These are phyloP conservation scores for Ceriops tagal DNA, from an alignment of 345 rosid species.

Conservation along the genomic window DNA sequence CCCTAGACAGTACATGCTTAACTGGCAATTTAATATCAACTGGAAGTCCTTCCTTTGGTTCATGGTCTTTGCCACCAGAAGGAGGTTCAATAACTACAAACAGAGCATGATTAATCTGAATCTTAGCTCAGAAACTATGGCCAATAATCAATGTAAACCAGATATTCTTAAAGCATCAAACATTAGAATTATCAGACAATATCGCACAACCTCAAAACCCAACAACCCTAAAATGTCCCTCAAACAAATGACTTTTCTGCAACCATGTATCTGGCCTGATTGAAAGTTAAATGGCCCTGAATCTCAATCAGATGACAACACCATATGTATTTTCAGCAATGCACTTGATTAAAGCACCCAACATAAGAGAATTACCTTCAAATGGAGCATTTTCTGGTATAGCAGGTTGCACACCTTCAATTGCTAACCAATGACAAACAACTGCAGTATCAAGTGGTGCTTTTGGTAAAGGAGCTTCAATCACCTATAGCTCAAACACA, in stretches of 20 bases:
- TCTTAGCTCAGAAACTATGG: no score
- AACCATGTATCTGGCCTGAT: not conserved
- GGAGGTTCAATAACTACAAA: conserved; percentile 60
- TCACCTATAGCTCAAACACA: conserved; percentile 49
- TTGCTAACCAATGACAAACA: conserved; percentile 94
- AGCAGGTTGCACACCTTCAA: conserved; percentile 95
- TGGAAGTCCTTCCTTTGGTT: conserved; percentile 68
- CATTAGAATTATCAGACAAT: no score
- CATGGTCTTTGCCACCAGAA: conserved; percentile 44
- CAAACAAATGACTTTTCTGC: no score
- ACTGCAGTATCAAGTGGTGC: conserved; percentile 88
- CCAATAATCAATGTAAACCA: no score
- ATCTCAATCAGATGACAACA: not conserved
- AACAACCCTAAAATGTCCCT: no score
- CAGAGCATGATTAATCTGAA: conserved; percentile 4
- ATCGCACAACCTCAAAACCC: no score
- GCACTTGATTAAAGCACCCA: no score
- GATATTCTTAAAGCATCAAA: no score
- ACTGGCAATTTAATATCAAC: conserved; percentile 84
- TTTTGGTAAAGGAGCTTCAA: conserved; percentile 95
- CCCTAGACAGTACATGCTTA: conserved; percentile 78
- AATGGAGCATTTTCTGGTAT: conserved; percentile 93
- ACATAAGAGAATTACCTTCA: conserved; percentile 52
- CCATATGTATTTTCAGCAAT: not conserved
- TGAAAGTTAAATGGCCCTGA: no score